Percentiles rank a stretch among this genome's conserved stretches.
These are phyloP conservation scores for Aspergillus persii DNA, from an alignment of 2,329 filamentous ascomycete species.

Conservation along the genomic window DNA sequence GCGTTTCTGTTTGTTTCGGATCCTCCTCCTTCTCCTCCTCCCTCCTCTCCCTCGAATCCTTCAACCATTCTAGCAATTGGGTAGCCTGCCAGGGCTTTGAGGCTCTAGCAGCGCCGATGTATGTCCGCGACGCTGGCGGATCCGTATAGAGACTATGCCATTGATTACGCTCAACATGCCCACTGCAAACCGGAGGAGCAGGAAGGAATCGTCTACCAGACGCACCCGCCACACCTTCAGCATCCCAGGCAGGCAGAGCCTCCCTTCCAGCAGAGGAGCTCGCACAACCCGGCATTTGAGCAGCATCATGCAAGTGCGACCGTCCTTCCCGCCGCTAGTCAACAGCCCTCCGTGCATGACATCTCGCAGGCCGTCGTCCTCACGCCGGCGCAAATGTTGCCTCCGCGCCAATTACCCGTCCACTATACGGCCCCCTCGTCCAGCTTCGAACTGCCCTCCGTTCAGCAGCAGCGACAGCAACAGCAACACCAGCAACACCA, in stretches of 20 bases:
- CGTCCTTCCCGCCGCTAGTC: slow-evolving; percentile 30
- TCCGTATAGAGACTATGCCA: slow-evolving; percentile 74
- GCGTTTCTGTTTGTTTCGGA: neutral
- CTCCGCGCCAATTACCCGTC: slow-evolving; percentile 31
- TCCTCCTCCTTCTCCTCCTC: neutral
- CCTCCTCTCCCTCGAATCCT: slow-evolving; percentile 5
- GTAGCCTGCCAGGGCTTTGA: slow-evolving; percentile 63
- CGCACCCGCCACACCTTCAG: slow-evolving; percentile 41
- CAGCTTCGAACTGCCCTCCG: slow-evolving; percentile 31
- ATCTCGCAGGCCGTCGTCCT: slow-evolving; percentile 33
- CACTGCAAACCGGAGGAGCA: slow-evolving; percentile 64
- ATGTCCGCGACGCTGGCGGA: slow-evolving; percentile 69
- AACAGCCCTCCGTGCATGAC: slow-evolving; percentile 31
- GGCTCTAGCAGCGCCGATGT: slow-evolving; percentile 75
- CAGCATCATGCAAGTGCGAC: slow-evolving; percentile 41
- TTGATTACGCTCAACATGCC: slow-evolving; percentile 70
- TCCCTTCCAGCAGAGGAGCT: slow-evolving; percentile 31
- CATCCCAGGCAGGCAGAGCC: slow-evolving; percentile 34
- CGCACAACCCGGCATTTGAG: slow-evolving; percentile 35
- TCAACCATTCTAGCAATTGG: slow-evolving; percentile 10
- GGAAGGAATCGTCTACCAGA: slow-evolving; percentile 63
- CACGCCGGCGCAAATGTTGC: slow-evolving; percentile 33
- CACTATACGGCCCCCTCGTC: slow-evolving; percentile 31
- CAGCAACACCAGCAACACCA: slow-evolving; percentile 9
- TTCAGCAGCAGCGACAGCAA: neutral